phyloP scores from a whole-genome alignment of 192 early-diverging fungal species.

The Coemansia sp. region DNA sequence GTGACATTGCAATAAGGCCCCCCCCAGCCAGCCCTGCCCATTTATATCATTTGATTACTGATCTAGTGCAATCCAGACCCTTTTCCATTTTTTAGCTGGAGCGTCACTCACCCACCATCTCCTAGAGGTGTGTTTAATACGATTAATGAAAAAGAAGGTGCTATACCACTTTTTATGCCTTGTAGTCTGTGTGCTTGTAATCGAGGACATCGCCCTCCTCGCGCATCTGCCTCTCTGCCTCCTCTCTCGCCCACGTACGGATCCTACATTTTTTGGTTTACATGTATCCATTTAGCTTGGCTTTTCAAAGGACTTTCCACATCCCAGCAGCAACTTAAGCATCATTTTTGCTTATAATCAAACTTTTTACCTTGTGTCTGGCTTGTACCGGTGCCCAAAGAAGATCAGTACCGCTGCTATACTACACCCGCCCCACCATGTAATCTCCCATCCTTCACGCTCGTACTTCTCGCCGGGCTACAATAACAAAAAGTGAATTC shows the following conservation, averaged over 20 bases:
- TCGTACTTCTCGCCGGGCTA: slow-evolving; percentile 66
- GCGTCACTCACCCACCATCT: no score
- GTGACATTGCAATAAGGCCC: no score
- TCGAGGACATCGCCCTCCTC: slow-evolving; percentile 65
- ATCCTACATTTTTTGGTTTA: no score
- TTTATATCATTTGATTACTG: no score
- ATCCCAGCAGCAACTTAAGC: no score
- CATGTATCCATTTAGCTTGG: no score
- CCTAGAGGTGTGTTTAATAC: no score
- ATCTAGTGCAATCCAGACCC: no score
- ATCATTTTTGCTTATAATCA: no score
- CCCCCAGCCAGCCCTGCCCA: no score
- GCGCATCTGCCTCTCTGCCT: slow-evolving; percentile 73
- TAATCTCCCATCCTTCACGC: slow-evolving; percentile 73
- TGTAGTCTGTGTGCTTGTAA: slow-evolving; percentile 58
- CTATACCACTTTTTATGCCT: slow-evolving; percentile 20
- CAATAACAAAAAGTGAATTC: slow-evolving; percentile 33
- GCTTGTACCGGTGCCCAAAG: slow-evolving; percentile 67
- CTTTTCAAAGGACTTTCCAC: no score
- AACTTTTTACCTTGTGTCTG: slow-evolving; percentile 80
- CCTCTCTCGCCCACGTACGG: slow-evolving; percentile 70
- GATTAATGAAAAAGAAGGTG: background rate
- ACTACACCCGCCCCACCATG: slow-evolving; percentile 63
- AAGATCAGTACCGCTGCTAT: slow-evolving; percentile 60
- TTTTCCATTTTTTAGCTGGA: no score